Conservation (phyloP, 2,329 filamentous ascomycete genomes). For the Penicillium sclerotiorum region DNA sequence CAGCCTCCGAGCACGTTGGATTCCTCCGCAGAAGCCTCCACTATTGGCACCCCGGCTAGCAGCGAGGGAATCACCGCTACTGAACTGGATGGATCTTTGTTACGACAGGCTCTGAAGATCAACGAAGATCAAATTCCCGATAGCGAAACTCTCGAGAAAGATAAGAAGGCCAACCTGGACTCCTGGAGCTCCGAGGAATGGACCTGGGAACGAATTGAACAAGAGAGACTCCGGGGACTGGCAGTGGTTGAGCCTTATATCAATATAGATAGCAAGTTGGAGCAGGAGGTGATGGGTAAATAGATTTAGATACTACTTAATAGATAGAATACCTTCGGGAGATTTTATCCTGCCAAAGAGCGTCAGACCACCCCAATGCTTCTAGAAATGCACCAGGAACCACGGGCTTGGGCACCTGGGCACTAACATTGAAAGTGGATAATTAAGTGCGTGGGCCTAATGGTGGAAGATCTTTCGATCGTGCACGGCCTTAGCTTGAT, state of each 20-base stretch:
- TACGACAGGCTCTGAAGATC: conserved; percentile 40
- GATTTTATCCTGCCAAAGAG: too few species aligned
- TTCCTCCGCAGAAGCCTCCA: conserved; percentile 28
- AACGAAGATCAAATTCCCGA: conserved; percentile 33
- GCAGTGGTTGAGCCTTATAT: conserved; percentile 59
- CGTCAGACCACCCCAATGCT: not conserved
- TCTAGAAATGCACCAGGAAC: not conserved
- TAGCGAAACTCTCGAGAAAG: conserved; percentile 31
- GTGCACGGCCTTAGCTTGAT: too few species aligned
- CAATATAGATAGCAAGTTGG: conserved; percentile 53
- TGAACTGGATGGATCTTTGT: conserved; percentile 38
- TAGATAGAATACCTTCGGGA: conserved; percentile 2
- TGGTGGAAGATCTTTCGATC: too few species aligned
- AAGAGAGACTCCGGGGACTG: conserved; percentile 58
- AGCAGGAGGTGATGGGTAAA: conserved; percentile 45
- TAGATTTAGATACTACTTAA: conserved; percentile 2
- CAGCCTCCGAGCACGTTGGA: conserved; percentile 24
- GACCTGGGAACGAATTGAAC: conserved; percentile 64
- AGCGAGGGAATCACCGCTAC: conserved; percentile 37
- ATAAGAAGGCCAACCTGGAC: conserved; percentile 34
- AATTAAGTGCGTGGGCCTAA: too few species aligned
- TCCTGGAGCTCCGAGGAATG: conserved; percentile 49
- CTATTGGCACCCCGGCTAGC: conserved; percentile 35
- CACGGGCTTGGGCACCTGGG: not conserved
- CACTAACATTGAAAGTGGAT: too few species aligned